These are phyloP conservation scores for Coemansia sp. DNA, from an alignment of 192 early-diverging fungal genomes.

Conservation along the genomic window DNA sequence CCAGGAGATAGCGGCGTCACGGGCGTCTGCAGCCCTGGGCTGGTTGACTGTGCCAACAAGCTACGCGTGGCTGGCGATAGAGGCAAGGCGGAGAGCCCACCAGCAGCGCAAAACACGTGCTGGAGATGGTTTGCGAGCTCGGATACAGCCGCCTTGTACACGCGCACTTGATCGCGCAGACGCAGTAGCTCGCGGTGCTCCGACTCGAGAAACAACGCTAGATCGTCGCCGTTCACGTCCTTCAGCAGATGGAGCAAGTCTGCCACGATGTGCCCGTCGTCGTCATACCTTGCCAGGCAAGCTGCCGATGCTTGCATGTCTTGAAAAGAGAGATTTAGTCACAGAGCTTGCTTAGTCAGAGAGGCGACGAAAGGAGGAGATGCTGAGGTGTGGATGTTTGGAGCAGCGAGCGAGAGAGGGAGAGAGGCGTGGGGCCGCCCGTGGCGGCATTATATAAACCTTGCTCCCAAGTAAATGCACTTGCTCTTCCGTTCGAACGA, in stretches of 20 bases:
- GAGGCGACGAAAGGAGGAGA: neutral
- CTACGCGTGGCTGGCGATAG: conserved; percentile 19
- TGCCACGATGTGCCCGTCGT: conserved; percentile 1
- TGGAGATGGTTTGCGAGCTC: conserved; percentile 36
- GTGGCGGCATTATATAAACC: neutral
- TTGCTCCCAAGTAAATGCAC: too few relatives aligned
- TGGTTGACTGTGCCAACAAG: neutral
- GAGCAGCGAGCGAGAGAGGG: too few relatives aligned
- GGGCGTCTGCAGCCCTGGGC: neutral
- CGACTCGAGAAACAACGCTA: conserved; percentile 18
- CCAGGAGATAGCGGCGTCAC: conserved; percentile 16
- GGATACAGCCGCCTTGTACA: conserved; percentile 12
- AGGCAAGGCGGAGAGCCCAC: conserved; percentile 28
- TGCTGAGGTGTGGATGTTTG: neutral
- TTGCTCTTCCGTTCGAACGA: neutral
- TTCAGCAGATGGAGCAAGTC: conserved; percentile 29
- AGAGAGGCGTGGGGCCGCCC: neutral
- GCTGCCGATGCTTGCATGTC: neutral
- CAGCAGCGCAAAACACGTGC: conserved; percentile 23
- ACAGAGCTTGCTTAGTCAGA: too few relatives aligned
- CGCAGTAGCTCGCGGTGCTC: conserved; percentile 33
- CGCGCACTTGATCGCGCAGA: conserved; percentile 13
- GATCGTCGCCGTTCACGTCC: conserved; percentile 14
- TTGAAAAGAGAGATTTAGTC: neutral
- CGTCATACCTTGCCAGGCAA: neutral